Percentiles rank a stretch among this genome's conserved stretches.
Evolutionary conservation across 495 filamentous ascomycete species (phyloP).

Genomic region (Aspergillus hancockii): DNA sequence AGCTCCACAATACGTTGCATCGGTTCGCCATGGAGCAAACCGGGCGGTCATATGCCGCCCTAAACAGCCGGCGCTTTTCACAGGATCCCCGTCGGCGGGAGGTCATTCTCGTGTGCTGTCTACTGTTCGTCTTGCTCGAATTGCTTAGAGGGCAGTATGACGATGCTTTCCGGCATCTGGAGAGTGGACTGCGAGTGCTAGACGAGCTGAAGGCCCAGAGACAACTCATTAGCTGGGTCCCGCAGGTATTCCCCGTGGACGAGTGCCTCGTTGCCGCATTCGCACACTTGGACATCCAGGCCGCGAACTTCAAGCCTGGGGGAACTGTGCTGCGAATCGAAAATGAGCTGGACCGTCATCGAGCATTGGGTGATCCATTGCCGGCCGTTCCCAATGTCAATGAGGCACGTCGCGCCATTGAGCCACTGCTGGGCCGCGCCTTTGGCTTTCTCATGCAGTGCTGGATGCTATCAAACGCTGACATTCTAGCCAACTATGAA

Average conservation of each 20-base stretch:
- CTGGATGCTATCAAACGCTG: background rate
- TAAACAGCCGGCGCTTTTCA: no score
- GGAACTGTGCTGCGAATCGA: background rate
- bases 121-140: no score
- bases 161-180: slow-evolving; percentile 23
- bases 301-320: slow-evolving; percentile 4
- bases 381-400: background rate
- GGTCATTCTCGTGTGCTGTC: no score
- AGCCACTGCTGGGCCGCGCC: background rate
- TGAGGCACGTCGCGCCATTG: background rate
- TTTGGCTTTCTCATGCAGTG: background rate
- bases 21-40: slow-evolving; percentile 27
- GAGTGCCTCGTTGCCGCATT: background rate
- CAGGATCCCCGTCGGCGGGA: no score
- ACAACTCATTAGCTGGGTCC: background rate
- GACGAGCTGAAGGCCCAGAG: slow-evolving; percentile 8
- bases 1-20: slow-evolving; percentile 16
- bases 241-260: background rate
- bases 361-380: background rate
- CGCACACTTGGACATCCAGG: slow-evolving; percentile 9
- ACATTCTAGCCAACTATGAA: background rate
- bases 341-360: background rate
- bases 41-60: no score
- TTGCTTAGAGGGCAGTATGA: no score
- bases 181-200: slow-evolving; percentile 24